phyloP scores from a whole-genome alignment of 331 rosid species.

The Spiraea crenata region DNA sequence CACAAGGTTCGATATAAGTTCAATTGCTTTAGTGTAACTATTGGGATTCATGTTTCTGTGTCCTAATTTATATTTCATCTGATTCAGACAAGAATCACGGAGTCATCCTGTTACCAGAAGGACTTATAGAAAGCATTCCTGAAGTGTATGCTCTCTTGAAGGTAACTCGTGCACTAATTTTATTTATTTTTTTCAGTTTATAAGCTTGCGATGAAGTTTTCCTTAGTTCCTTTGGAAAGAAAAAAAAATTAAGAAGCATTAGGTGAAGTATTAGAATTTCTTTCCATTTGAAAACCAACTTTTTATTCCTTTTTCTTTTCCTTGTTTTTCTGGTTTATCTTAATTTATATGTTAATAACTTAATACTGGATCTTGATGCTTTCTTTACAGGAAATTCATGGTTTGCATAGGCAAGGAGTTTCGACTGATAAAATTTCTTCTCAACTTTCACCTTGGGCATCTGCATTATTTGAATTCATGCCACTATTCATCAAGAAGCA shows the following conservation, averaged over 20 bases:
- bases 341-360: not conserved
- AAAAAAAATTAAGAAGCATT: not conserved
- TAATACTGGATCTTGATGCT: slow-evolving; percentile 11
- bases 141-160: slow-evolving; percentile 94
- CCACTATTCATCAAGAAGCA: slow-evolving; percentile 90
- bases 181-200: not conserved
- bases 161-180: slow-evolving; percentile 38
- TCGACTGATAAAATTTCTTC: slow-evolving; percentile 61
- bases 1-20: slow-evolving; percentile 61
- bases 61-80: slow-evolving; percentile 27
- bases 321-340: not conserved
- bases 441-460: slow-evolving; percentile 98
- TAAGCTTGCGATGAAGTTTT: not conserved
- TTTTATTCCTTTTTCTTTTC: not conserved
- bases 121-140: slow-evolving; percentile 97
- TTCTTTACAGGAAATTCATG: slow-evolving; percentile 82
- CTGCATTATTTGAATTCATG: slow-evolving; percentile 89
- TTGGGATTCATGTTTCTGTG: slow-evolving; percentile 7
- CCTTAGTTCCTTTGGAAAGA: not conserved
- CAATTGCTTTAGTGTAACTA: slow-evolving; percentile 13
- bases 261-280: not conserved
- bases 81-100: slow-evolving; percentile 87
- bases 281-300: not conserved
- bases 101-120: slow-evolving; percentile 93
- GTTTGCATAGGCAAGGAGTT: slow-evolving; percentile 74